Evolutionary conservation across 495 filamentous ascomycete species (phyloP), one percentile per base, ranked within the genome.

Genomic region (Paragyromitra xinjiangensis): DNA sequence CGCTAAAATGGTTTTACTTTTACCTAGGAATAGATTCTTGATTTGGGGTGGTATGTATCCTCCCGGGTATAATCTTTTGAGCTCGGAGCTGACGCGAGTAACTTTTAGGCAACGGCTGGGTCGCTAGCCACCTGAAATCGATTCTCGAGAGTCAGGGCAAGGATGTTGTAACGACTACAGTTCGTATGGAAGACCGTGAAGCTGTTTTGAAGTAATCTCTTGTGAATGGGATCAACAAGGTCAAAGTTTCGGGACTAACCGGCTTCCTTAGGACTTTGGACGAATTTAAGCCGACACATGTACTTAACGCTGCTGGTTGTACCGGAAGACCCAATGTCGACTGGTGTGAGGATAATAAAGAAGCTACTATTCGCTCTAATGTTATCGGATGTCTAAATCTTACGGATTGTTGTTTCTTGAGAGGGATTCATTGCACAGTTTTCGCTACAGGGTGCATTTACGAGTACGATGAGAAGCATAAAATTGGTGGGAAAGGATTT

Each of bases 281-380:
- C 68, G 84, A 82, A 68, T 82, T 89, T 76, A 87, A 87, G 80
- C 89, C 89, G 58, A 90, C 88, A 3, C 88, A 91, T 73, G 89
- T 91, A 42, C 82, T 91, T 55, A 90, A 90, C 81, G 87, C 87
- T 73, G 89, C 89, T 58, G 89, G 89, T 39, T 89, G 87, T 75
- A 91, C 89, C n/a, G 89, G 89, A 50, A 87, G 89, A 24, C 89
- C 89, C 64, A 91, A 91, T 75, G 89, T 91, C 79, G 89, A 91
- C 83, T 91, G 89, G 89, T 91, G 89, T 78, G 89, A 91, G 83
- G 89, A 90, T 79, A 88, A 91, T 83, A 89, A 86, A 82, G 86
- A 90, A 81, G 87, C 87, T 45, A 91, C 89, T 48, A 87, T 91
- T 79, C 84, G 89, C 69, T 89, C 87, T 79, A 91, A 91, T 71